Percentiles rank a stretch among this genome's conserved stretches.
These are phyloP conservation scores for Celoporthe dispersa DNA, from an alignment of 2,329 filamentous ascomycete species.

Conservation along the genomic window DNA sequence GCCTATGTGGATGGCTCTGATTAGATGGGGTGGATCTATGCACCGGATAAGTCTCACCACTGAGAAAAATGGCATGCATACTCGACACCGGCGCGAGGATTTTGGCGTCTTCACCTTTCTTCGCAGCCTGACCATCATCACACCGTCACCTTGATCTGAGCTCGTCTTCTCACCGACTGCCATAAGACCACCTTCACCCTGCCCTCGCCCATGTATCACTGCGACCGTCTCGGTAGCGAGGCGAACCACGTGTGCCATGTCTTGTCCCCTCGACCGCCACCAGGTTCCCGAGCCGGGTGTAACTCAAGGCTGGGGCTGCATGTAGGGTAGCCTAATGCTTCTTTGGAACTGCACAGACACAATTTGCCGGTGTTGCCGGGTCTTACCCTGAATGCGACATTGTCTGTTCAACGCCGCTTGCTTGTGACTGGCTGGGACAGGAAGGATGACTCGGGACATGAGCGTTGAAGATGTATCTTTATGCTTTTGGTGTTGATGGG, in stretches of 20 bases:
- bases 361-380: not conserved
- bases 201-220: not conserved
- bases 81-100: too few species aligned
- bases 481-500: not conserved
- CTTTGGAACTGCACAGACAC: not conserved
- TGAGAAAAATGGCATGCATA: too few species aligned
- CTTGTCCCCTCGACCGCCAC: not conserved
- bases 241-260: conserved; percentile 5
- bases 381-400: not conserved
- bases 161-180: too few species aligned
- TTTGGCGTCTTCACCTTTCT: too few species aligned
- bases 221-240: not conserved
- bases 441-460: not conserved
- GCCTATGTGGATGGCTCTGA: too few species aligned
- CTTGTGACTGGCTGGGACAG: not conserved
- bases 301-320: not conserved
- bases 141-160: too few species aligned
- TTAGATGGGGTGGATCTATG: too few species aligned
- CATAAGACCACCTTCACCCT: not conserved
- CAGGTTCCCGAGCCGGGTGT: not conserved
- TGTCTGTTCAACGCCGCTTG: not conserved
- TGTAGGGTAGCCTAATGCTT: too few species aligned
- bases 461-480: not conserved
- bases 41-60: too few species aligned
- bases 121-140: too few species aligned